Evolutionary conservation across 352 stramenopile genomes (phyloP).

Genomic region (Pythium dissimile): DNA sequence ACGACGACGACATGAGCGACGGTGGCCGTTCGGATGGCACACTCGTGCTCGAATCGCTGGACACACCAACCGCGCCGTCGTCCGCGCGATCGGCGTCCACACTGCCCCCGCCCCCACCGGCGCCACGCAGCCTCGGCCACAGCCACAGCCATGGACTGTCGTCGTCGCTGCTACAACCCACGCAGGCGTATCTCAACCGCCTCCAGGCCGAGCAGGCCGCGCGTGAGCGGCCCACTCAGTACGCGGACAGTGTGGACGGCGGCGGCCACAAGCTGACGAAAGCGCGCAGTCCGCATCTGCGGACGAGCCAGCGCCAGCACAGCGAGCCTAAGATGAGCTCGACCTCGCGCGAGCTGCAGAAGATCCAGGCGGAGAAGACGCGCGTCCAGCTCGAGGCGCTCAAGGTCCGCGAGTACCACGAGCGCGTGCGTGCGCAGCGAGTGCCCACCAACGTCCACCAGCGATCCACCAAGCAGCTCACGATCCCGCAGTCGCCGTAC

Average conservation of each 20-base stretch:
- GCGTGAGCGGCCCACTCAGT: constrained; percentile 41
- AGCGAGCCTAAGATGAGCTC: constrained; percentile 65
- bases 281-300: constrained; percentile 50
- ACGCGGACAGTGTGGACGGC: constrained; percentile 1
- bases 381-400: constrained; percentile 62
- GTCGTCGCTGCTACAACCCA: constrained; percentile 65
- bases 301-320: constrained; percentile 30
- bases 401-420: constrained; percentile 78
- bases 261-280: constrained; percentile 38
- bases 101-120: constrained; percentile 1
- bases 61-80: neutral
- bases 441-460: constrained; percentile 66
- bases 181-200: constrained; percentile 53
- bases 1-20: constrained; percentile 48
- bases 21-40: constrained; percentile 29
- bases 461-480: constrained; percentile 78
- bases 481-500: constrained; percentile 65
- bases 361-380: constrained; percentile 73
- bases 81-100: constrained; percentile 15
- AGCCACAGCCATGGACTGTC: constrained; percentile 15
- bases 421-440: constrained; percentile 63
- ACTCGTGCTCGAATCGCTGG: constrained; percentile 36
- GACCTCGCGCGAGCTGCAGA: constrained; percentile 69
- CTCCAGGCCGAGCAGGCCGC: constrained; percentile 60
- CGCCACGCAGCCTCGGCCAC: neutral